Percentiles rank a stretch among this genome's conserved stretches.
phyloP scores from a whole-genome alignment of 2,329 filamentous ascomycete species.

The Rugonectria rugulosa region DNA sequence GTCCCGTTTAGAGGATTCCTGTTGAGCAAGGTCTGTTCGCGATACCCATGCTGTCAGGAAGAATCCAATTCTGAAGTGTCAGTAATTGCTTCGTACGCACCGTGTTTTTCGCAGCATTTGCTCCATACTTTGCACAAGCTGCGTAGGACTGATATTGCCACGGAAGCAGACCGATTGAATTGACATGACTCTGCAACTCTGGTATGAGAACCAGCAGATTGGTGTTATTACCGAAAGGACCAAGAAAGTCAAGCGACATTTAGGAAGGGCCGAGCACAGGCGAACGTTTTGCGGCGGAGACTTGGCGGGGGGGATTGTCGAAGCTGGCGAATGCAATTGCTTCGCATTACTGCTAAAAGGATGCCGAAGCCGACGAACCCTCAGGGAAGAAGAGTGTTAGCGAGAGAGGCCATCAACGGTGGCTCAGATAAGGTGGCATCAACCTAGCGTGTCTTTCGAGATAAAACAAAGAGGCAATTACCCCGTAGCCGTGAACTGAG shows the following conservation, averaged over 20 bases:
- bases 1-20: too few relatives aligned
- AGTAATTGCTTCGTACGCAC: slow-evolving; percentile 31
- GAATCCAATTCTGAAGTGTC: slow-evolving; percentile 9
- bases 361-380: slow-evolving; percentile 4
- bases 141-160: too few relatives aligned
- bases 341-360: slow-evolving; percentile 9
- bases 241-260: slow-evolving; percentile 16
- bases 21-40: not conserved
- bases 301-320: slow-evolving; percentile 9
- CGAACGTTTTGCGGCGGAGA: not conserved
- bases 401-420: not conserved
- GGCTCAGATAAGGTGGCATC: slow-evolving; percentile 13
- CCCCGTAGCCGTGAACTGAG: too few relatives aligned
- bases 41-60: too few relatives aligned
- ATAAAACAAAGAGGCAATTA: not conserved
- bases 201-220: not conserved
- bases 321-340: not conserved
- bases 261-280: slow-evolving; percentile 1
- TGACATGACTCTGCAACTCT: not conserved
- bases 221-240: not conserved
- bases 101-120: too few relatives aligned
- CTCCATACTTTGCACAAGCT: too few relatives aligned
- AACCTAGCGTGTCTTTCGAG: too few relatives aligned
- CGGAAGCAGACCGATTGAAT: not conserved
- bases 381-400: not conserved